A percentile compares a stretch with the other conserved stretches of the same genome.
These are phyloP conservation scores for Copromyces sp. DNA, from an alignment of 495 filamentous ascomycete species.

Conservation along the genomic window DNA sequence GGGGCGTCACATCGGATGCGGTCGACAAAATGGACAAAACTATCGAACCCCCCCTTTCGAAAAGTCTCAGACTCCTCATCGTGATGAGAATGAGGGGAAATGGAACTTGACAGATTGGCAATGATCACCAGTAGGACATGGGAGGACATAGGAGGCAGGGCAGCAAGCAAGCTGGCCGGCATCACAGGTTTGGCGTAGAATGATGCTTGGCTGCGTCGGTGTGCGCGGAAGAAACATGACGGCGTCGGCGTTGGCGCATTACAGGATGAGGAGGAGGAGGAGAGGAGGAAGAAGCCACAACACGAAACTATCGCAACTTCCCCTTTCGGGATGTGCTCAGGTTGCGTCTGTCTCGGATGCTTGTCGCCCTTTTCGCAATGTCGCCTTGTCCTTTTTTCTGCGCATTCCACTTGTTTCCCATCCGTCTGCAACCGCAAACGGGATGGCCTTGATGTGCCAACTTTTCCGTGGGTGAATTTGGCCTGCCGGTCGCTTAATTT, in stretches of 20 bases:
- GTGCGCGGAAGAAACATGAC: background rate
- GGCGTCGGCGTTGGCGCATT: background rate
- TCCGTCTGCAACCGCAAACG: background rate
- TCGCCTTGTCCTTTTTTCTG: background rate
- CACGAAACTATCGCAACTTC: constrained; percentile 1
- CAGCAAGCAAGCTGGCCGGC: background rate
- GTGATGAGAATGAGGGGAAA: background rate
- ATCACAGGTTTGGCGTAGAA: background rate
- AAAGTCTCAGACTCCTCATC: background rate
- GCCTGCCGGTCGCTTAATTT: background rate
- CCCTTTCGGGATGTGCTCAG: constrained; percentile 2
- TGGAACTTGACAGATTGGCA: background rate
- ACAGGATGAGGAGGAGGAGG: background rate
- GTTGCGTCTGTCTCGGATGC: background rate
- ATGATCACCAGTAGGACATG: background rate
- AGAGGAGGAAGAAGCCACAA: background rate
- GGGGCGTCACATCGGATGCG: background rate
- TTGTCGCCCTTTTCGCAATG: background rate
- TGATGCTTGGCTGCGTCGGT: background rate
- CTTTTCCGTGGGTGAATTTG: background rate
- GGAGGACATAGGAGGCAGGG: background rate
- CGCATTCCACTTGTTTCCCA: background rate
- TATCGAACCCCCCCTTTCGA: background rate
- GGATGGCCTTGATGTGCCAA: background rate
- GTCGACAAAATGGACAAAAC: background rate